A percentile compares a stretch with the other conserved stretches of the same genome.
Conservation (phyloP, 768 basidiomycete species). For the Phanerodontia chrysosporium region DNA sequence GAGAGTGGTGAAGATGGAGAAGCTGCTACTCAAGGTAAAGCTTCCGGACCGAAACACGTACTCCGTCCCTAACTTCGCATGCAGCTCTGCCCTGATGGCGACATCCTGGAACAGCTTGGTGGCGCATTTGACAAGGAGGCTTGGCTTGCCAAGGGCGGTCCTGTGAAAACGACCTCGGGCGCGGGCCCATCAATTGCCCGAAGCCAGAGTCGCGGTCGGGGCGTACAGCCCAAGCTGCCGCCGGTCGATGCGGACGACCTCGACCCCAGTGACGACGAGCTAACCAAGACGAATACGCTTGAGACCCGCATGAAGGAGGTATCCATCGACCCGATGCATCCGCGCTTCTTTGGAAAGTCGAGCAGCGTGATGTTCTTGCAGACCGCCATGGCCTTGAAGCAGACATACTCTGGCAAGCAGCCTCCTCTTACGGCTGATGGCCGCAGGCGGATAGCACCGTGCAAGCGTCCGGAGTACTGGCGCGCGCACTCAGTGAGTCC, state of each 20-base stretch:
- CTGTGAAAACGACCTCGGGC: not conserved
- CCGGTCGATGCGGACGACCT: slow-evolving; percentile 24
- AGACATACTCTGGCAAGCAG: slow-evolving; percentile 28
- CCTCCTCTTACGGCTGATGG: not conserved
- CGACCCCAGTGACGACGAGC: slow-evolving; percentile 26
- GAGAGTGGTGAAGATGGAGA: slow-evolving; percentile 42
- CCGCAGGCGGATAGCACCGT: slow-evolving; percentile 13
- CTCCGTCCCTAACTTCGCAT: not conserved
- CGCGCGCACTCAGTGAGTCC: slow-evolving; percentile 38
- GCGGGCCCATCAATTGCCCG: not conserved
- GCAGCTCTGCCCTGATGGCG: slow-evolving; percentile 60
- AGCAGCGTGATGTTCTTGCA: slow-evolving; percentile 38
- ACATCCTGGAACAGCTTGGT: slow-evolving; percentile 56
- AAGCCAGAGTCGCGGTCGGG: slow-evolving; percentile 8
- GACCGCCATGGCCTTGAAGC: slow-evolving; percentile 39
- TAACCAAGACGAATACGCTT: slow-evolving; percentile 22
- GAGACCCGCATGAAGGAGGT: slow-evolving; percentile 28
- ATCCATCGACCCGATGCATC: slow-evolving; percentile 21
- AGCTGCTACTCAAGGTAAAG: slow-evolving; percentile 31
- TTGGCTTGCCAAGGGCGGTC: slow-evolving; percentile 23
- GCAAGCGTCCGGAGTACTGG: slow-evolving; percentile 49
- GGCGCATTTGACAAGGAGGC: slow-evolving; percentile 36
- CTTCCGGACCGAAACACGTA: not conserved
- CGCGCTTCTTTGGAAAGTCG: slow-evolving; percentile 39
- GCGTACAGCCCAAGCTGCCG: slow-evolving; percentile 12